Conservation (phyloP, 768 basidiomycete species). For the Sutorius australiensis region DNA sequence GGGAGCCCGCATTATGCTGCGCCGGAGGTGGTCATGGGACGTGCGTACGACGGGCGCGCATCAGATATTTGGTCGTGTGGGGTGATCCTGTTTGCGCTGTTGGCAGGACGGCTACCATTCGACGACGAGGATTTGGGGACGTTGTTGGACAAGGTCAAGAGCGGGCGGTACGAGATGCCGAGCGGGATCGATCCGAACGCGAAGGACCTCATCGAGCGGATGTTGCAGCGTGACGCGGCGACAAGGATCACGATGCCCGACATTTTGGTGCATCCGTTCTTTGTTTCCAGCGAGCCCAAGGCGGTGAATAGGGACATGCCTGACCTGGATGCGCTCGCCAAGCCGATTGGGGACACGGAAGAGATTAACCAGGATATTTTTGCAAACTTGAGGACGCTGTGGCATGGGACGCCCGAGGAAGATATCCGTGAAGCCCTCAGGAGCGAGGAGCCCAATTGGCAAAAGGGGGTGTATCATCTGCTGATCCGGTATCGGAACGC, state of each 20-base stretch:
- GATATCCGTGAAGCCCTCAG: slow-evolving; percentile 68
- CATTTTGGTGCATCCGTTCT: slow-evolving; percentile 80
- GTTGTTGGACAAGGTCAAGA: slow-evolving; percentile 78
- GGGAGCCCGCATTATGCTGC: slow-evolving; percentile 95
- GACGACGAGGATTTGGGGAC: slow-evolving; percentile 80
- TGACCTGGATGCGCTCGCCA: slow-evolving; percentile 62
- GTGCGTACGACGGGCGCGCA: slow-evolving; percentile 79
- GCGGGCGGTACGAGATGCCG: slow-evolving; percentile 73
- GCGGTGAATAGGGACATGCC: slow-evolving; percentile 44
- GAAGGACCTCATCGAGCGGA: slow-evolving; percentile 70
- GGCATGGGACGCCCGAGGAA: slow-evolving; percentile 75
- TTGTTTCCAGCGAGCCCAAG: slow-evolving; percentile 51
- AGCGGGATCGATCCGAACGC: slow-evolving; percentile 63
- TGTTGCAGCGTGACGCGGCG: slow-evolving; percentile 74
- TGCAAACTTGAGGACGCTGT: slow-evolving; percentile 86
- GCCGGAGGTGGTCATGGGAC: slow-evolving; percentile 84
- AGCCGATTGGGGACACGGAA: slow-evolving; percentile 55
- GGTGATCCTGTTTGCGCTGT: slow-evolving; percentile 86
- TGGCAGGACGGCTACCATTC: slow-evolving; percentile 86
- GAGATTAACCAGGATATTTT: slow-evolving; percentile 89
- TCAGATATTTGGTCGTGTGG: slow-evolving; percentile 98
- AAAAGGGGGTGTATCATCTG: slow-evolving; percentile 93
- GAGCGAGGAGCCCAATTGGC: slow-evolving; percentile 75
- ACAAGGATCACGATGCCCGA: slow-evolving; percentile 80
- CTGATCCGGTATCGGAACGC: slow-evolving; percentile 79